A percentile compares a stretch with the other conserved stretches of the same genome.
These are phyloP conservation scores for Pythium myriotylum DNA, from an alignment of 352 stramenopile species.

Conservation along the genomic window DNA sequence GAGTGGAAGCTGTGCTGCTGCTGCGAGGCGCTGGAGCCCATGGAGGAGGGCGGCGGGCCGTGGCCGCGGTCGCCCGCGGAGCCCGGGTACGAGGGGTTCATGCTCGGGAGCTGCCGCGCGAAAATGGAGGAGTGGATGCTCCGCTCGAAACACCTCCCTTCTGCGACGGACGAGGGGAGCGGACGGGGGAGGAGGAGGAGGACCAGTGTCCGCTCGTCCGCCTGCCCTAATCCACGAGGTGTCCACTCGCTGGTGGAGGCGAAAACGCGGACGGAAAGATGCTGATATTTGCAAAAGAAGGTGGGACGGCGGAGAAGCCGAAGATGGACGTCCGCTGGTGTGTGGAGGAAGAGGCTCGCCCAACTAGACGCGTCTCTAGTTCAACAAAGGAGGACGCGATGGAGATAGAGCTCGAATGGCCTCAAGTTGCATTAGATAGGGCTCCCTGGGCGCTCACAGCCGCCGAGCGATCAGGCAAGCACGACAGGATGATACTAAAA, in stretches of 20 bases:
- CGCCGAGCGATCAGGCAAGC: too few species aligned
- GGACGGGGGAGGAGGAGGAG: slow-evolving; percentile 1
- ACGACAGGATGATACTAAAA: too few species aligned
- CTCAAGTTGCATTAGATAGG: too few species aligned
- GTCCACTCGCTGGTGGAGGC: neutral
- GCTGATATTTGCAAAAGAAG: slow-evolving; percentile 26
- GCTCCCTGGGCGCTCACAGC: too few species aligned
- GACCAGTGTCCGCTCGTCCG: slow-evolving; percentile 19
- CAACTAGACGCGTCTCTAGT: too few species aligned
- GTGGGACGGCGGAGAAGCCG: slow-evolving; percentile 6
- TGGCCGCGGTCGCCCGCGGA: slow-evolving; percentile 64
- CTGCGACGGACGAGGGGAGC: neutral
- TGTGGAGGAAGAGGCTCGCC: too few species aligned
- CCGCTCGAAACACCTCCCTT: slow-evolving; percentile 11
- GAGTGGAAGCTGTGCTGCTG: slow-evolving; percentile 65
- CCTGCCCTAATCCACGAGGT: slow-evolving; percentile 2
- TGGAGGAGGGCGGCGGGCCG: slow-evolving; percentile 39
- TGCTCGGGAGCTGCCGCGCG: slow-evolving; percentile 28
- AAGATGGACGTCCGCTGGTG: too few species aligned
- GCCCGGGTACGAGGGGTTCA: slow-evolving; percentile 82
- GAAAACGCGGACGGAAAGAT: neutral
- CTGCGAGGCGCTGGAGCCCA: slow-evolving; percentile 34
- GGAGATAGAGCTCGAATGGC: too few species aligned
- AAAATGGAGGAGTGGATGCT: slow-evolving; percentile 28
- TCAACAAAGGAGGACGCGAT: too few species aligned